phyloP scores from a whole-genome alignment of 257 asterid genomes.

The Orobanche coerulescens region DNA sequence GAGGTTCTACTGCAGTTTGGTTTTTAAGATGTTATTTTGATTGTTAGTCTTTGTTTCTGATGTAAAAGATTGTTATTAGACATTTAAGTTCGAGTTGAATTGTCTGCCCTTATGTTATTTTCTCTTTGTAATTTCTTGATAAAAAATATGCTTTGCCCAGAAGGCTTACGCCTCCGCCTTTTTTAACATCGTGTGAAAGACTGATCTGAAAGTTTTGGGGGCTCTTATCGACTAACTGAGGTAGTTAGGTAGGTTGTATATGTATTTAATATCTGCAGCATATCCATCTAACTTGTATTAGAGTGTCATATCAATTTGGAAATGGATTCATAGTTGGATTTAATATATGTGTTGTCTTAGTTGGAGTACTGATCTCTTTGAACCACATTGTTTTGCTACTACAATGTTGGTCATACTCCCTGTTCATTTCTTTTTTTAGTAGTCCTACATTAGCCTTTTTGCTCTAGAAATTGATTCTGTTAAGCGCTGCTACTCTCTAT shows the following conservation, averaged over 20 bases:
- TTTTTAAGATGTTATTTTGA: too few relatives aligned
- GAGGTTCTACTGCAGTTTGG: too few relatives aligned
- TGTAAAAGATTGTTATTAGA: too few relatives aligned
- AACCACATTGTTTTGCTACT: background rate
- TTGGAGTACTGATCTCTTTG: background rate
- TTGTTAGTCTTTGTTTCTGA: too few relatives aligned
- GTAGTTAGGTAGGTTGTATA: background rate
- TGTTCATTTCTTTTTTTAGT: background rate
- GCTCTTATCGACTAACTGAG: background rate
- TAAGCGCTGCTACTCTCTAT: background rate
- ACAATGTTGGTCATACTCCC: background rate
- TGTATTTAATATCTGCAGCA: background rate
- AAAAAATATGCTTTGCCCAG: too few relatives aligned
- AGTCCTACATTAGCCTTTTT: background rate
- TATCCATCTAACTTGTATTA: background rate
- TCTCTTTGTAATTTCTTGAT: too few relatives aligned
- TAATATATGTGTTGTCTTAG: background rate
- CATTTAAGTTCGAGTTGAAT: too few relatives aligned
- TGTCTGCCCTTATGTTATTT: too few relatives aligned
- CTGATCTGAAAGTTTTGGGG: background rate
- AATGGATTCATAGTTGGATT: conserved; percentile 2
- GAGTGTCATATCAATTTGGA: background rate
- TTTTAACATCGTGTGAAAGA: too few relatives aligned
- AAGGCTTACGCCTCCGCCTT: too few relatives aligned
- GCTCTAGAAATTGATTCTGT: background rate